Base-by-base conservation (phyloP, 805 yeast species). In the Tetrapisispora pingtungensis region DNA sequence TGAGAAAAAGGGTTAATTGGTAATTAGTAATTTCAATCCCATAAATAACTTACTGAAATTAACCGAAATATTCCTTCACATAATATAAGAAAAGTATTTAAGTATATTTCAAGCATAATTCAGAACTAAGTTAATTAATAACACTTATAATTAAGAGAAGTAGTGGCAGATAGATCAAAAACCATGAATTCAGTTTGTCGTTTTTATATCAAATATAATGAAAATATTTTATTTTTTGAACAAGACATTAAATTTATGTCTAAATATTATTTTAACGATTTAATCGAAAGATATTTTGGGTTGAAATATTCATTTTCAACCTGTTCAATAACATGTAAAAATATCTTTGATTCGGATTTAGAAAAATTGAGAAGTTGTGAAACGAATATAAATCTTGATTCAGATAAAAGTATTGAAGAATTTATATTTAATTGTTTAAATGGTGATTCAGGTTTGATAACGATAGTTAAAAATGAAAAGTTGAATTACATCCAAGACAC, bases 191-290 rank as follows among this genome's bases (percentile, higher is more conserved):
- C 42, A 17, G 5, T 22, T 10, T 41, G 43, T 14, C 39, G 39
- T 28, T 41, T 41, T 20, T 41, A 41, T 15, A 41, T 41, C 7
- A 13, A 10, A 17, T 34, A 34, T 20, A 28, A 41, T 13, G 38
- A 28, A 4, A 33, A 28, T 19, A n/a, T n/a, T 7, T 34, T 41
- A 22, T 34, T 34, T 18, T 41, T 41, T 34, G 43, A 41, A 41
- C 43, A 41, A 13, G 32, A 35, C 20, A 34, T 28, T 2, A 28
- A 19, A 18, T 41, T 22, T 34, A 41, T 41, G 39, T 41, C 38
- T 12, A 41, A 41, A 34, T 24, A 34, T 12, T 27, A 18, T 18
- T 7, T 41, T 6, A 12, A 19, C 10, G 30, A 27, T n/a, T 34
- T 41, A 14, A 18, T 28, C 12, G 30, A 27, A 15, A 19, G n/a